Conservation (phyloP, 306 rosid genomes). For the Lathyrus sativus region DNA sequence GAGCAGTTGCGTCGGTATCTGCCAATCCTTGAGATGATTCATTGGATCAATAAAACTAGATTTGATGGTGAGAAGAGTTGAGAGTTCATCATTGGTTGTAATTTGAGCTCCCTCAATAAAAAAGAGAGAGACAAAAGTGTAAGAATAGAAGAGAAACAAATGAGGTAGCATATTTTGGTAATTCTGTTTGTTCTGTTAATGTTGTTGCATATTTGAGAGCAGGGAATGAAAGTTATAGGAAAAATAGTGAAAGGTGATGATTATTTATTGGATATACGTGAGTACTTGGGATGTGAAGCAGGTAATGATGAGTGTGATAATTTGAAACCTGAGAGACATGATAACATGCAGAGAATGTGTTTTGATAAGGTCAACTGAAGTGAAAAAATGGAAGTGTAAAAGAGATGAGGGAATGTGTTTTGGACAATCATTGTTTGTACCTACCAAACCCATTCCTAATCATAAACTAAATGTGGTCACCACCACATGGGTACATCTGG, state of each 20-base stretch:
- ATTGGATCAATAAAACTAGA: conserved; percentile 61
- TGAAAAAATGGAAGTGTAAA: conserved; percentile 34
- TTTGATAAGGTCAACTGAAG: conserved; percentile 52
- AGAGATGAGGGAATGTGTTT: conserved; percentile 47
- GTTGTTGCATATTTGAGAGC: no score
- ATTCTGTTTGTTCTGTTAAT: conserved; percentile 36
- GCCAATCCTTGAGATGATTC: conserved; percentile 64
- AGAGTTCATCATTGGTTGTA: conserved; percentile 49
- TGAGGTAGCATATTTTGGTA: conserved; percentile 51
- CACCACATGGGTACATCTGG: conserved; percentile 75
- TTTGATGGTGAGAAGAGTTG: conserved; percentile 58
- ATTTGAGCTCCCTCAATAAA: conserved; percentile 48
- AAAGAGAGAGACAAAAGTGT: conserved; percentile 53
- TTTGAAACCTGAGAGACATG: conserved; percentile 61
- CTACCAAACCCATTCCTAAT: conserved; percentile 54
- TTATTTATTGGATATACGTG: conserved; percentile 56
- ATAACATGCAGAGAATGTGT: conserved; percentile 86
- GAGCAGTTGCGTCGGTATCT: conserved; percentile 36
- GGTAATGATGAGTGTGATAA: conserved; percentile 64
- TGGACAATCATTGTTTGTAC: conserved; percentile 56
- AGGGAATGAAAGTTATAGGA: conserved; percentile 38
- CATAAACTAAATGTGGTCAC: conserved; percentile 46
- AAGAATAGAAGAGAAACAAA: conserved; percentile 55
- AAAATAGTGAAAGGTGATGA: conserved; percentile 29
- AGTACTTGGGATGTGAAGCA: conserved; percentile 71